Conservation (phyloP, 345 rosid species). For the Streptanthus diversifolius region DNA sequence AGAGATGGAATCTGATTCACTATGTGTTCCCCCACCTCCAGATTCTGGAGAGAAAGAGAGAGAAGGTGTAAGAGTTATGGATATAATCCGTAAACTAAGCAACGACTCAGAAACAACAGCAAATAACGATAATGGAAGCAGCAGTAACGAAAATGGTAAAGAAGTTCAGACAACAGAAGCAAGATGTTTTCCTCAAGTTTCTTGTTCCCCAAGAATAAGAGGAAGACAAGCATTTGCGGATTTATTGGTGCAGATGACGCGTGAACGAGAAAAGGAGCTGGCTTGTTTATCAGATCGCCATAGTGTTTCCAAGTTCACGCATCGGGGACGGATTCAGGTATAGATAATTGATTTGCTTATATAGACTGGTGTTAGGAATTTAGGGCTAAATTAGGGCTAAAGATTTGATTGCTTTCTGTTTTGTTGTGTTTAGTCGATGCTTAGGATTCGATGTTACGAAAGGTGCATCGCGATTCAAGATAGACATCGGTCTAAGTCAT, state of each 20-base stretch:
- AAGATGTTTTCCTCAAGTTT: conserved; percentile 30
- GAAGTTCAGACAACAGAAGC: conserved; percentile 35
- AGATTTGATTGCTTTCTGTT: not conserved
- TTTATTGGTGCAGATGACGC: conserved; percentile 55
- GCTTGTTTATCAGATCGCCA: conserved; percentile 42
- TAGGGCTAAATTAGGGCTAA: conserved; percentile 23
- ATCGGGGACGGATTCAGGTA: conserved; percentile 86
- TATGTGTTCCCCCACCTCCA: conserved; percentile 12
- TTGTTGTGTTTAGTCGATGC: conserved; percentile 47
- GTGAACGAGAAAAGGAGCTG: conserved; percentile 56
- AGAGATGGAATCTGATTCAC: conserved; percentile 38
- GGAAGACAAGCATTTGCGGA: conserved; percentile 81
- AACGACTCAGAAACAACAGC: conserved; percentile 19
- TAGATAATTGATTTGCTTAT: not conserved
- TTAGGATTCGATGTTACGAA: conserved; percentile 55
- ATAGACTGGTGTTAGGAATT: not conserved
- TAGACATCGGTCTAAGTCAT: conserved; percentile 34
- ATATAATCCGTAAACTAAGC: conserved; percentile 59
- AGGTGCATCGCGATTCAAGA: conserved; percentile 50
- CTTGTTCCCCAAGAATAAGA: conserved; percentile 54
- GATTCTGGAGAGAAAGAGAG: conserved; percentile 47
- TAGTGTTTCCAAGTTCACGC: conserved; percentile 59
- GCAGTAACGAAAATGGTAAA: conserved; percentile 24
- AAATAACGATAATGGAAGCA: conserved; percentile 24
- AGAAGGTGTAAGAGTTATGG: conserved; percentile 58